Base-by-base conservation (phyloP, 441 rosid genomes). In the Cnidoscolus chayamansa region DNA sequence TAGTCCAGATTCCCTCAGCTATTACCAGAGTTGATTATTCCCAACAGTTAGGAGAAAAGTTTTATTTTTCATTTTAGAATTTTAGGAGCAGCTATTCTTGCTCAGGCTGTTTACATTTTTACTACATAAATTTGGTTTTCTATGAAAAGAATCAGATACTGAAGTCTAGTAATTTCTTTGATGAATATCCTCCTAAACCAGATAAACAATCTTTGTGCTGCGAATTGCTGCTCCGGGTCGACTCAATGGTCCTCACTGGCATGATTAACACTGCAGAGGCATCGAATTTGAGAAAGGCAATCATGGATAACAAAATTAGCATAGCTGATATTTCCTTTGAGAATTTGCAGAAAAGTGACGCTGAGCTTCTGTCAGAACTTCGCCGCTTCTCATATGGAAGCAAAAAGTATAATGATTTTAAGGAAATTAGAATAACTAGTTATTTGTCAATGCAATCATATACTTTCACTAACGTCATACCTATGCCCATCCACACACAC, bases 151-250 rank as follows among this genome's bases (percentile, higher is more conserved):
- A 48, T 17, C 55, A 49, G 17, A 51, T 8, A 53, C 35, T 47
- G 19, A 32, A 19, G 35, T 72, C 35, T 20, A 65, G 71, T n/a
- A 60, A 68, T 71, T 30, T 67, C 13, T 65, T 61, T 72, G 64
- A 16, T 74, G 40, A 13, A 40, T 73, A 25, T 67, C 56, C 63
- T 15, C 59, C 56, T 79, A 55, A 30, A 77, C 74, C 87, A 90
- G 93, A 87, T 76, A 82, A 79, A 67, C 81, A 76, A 51, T 80
- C 88, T 67, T 16, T 79, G 61, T 77, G 76, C 60, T 90, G 90
- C 86, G 86, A 87, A 81, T 82, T 92, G 77, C 86, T 92, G 75
- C 91, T 84, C 68, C 86, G 90, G 68, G 81, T 92, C 61, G 97
- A 92, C 71, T 82, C 96, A 13, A 82, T 92, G 94, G 89, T 90